These are phyloP conservation scores for Emmonsia crescens DNA, from an alignment of 2,329 filamentous ascomycete genomes.

Conservation along the genomic window DNA sequence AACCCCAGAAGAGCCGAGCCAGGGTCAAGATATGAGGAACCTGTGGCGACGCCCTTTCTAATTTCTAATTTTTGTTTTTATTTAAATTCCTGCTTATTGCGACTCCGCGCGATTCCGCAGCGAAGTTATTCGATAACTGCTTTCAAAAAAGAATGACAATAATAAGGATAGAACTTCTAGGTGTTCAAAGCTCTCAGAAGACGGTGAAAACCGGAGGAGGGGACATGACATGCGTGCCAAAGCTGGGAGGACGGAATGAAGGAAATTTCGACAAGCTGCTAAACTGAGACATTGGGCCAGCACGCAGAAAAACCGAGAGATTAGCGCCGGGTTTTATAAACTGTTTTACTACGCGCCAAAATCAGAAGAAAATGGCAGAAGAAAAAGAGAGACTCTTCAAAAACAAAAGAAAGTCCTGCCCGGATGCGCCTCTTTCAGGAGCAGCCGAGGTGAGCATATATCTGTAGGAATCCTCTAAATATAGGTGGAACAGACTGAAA, in stretches of 20 bases:
- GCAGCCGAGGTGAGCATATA: too few relatives aligned
- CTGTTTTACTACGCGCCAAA: too few relatives aligned
- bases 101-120: not conserved
- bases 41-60: too few relatives aligned
- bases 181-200: too few relatives aligned
- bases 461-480: not conserved
- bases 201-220: not conserved
- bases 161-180: not conserved
- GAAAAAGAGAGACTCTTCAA: not conserved
- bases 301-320: not conserved
- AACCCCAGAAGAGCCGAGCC: not conserved
- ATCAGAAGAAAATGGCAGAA: not conserved
- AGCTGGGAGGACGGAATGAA: not conserved
- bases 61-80: too few relatives aligned
- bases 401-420: not conserved
- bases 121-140: not conserved
- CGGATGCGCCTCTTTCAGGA: too few relatives aligned
- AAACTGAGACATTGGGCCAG: not conserved
- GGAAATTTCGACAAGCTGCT: not conserved
- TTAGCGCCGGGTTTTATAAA: not conserved
- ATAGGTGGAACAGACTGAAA: not conserved
- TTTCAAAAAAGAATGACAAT: not conserved
- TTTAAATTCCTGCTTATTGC: too few relatives aligned
- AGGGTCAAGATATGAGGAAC: too few relatives aligned
- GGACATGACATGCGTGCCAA: too few relatives aligned